Evolutionary conservation across 1,284 basidiomycete genomes (phyloP), one percentile per base, ranked within the genome.

Genomic region (Puccinia hordei): DNA sequence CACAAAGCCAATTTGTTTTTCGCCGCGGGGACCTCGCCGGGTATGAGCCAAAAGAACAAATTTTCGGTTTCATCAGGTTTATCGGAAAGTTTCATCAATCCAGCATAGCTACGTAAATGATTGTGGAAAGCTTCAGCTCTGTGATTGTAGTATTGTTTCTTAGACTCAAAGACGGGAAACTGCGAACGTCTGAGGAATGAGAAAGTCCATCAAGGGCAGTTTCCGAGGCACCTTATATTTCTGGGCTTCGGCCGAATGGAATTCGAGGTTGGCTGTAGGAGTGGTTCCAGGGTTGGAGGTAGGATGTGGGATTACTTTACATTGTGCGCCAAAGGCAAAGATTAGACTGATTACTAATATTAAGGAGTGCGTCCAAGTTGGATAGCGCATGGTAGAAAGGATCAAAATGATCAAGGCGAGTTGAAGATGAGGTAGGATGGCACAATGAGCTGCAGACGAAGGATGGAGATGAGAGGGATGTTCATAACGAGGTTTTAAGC

Each of bases 31-130:
- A 90, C 90, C 8, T 90, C 91, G 0, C 92, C 90, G 59, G 92
- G 92, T 87, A 92, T 93, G 86, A 92, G 91, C 93, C 92, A 93
- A 86, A 94, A 93, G 88, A 91, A 93, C 12, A 93, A 87, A 88
- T 93, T 88, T 51, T 91, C 88, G 5, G 89, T 90, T 85, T 92
- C 91, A 63, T 90, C 87, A 3, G 87, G 71, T 30, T 87, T 85
- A 30, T 85, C 85, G 82, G 90, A 91, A 76, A 92, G 92, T 13
- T 92, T 91, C 73, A 92, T 83, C 61, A 92, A 85, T 1, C 92
- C 91, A 19, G 91, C 87, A 90, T 90, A 92, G 82, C 74, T 77
- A 22, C 9, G 22, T 24, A 19, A 71, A 46, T 66, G 4, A 15
- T 46, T 22, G 24, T 17, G 57, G 24, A 59, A 59, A 19, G 57